A percentile compares a stretch with the other conserved stretches of the same genome.
Evolutionary conservation across 2,329 filamentous ascomycete genomes (phyloP).

Genomic region (Arthrobotrys entomopaga): DNA sequence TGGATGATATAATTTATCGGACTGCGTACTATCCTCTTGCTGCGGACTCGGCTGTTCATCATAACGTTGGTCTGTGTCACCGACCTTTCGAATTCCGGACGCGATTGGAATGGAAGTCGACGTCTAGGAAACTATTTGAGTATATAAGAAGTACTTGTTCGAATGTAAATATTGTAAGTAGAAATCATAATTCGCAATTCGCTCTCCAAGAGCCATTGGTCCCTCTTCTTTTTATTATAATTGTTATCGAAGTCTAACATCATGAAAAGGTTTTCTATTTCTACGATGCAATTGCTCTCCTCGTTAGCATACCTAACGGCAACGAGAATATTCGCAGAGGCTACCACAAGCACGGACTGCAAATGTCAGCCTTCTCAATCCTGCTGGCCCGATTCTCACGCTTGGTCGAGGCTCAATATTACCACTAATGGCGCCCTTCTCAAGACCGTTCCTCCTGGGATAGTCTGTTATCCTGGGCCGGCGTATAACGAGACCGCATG

Average conservation of each 20-base stretch:
- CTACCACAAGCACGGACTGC: slow-evolving; percentile 33
- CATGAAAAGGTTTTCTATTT: slow-evolving; percentile 4
- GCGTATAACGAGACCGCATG: slow-evolving; percentile 56
- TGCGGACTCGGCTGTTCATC: slow-evolving; percentile 21
- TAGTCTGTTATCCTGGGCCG: slow-evolving; percentile 60
- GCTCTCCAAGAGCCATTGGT: slow-evolving; percentile 1
- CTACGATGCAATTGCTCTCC: slow-evolving; percentile 31
- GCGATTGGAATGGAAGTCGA: not conserved
- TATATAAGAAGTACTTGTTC: not conserved
- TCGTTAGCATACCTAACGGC: slow-evolving; percentile 33
- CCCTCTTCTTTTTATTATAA: slow-evolving; percentile 1
- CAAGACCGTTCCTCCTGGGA: slow-evolving; percentile 60
- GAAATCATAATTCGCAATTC: not conserved
- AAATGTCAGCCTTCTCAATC: slow-evolving; percentile 55
- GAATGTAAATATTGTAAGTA: slow-evolving; percentile 11
- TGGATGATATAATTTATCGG: slow-evolving; percentile 26
- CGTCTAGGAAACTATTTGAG: no score
- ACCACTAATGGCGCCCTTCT: slow-evolving; percentile 62
- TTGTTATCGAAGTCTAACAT: slow-evolving; percentile 26
- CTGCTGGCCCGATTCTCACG: slow-evolving; percentile 61
- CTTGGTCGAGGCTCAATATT: slow-evolving; percentile 62
- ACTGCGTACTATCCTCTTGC: slow-evolving; percentile 14
- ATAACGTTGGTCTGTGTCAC: slow-evolving; percentile 36
- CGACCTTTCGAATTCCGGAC: not conserved
- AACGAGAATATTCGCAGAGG: slow-evolving; percentile 32